phyloP scores from a whole-genome alignment of 2,329 filamentous ascomycete genomes.

The Neobulgaria alba region DNA sequence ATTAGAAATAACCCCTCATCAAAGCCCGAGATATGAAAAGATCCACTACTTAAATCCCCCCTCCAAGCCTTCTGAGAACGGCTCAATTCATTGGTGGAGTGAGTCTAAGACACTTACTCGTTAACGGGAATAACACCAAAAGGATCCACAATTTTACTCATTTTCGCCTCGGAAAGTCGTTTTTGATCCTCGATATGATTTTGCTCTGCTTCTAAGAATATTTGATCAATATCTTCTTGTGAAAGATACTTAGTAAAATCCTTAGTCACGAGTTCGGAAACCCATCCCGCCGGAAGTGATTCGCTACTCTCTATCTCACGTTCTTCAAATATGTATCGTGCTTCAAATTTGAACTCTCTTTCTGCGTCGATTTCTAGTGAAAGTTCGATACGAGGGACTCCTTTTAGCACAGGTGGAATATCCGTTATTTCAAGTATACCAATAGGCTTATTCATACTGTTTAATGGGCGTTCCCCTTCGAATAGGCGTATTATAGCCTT shows the following conservation, averaged over 20 bases:
- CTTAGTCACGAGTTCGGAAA: no score
- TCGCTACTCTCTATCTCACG: neutral
- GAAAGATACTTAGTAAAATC: no score
- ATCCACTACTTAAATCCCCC: no score
- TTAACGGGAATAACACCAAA: no score
- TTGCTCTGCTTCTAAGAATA: neutral
- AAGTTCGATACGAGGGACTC: constrained; percentile 13
- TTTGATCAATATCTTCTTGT: neutral
- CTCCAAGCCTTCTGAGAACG: no score
- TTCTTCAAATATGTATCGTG: neutral
- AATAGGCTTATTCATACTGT: constrained; percentile 61
- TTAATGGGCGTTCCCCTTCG: constrained; percentile 64
- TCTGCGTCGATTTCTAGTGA: constrained; percentile 17
- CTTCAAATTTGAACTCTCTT: neutral
- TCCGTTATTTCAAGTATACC: constrained; percentile 59
- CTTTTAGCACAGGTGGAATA: constrained; percentile 41
- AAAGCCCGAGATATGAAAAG: no score
- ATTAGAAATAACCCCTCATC: no score
- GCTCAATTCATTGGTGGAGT: no score
- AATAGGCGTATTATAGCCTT: constrained; percentile 58
- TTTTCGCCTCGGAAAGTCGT: no score
- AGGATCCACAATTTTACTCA: no score
- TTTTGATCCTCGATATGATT: neutral
- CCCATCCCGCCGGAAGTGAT: neutral
- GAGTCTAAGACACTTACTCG: no score